Evolutionary conservation across 768 basidiomycete species (phyloP).

Genomic region (Podaxis pistillaris): DNA sequence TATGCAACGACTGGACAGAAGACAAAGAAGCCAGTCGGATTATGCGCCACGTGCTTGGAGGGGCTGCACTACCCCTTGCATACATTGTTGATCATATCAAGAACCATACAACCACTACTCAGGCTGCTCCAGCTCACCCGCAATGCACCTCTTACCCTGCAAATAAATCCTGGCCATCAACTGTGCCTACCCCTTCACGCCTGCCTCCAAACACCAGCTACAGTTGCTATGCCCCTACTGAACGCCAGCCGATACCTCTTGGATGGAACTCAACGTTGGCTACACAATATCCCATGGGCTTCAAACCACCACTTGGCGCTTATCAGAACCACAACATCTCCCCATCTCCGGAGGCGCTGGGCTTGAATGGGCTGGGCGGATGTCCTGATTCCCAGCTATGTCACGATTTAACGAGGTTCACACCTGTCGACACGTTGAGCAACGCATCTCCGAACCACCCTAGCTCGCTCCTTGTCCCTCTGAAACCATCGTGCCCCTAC

Average conservation of each 20-base stretch:
- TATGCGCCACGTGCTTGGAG: constrained; percentile 63
- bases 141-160: not conserved
- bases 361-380: not conserved
- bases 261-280: constrained; percentile 22
- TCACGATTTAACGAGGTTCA: not conserved
- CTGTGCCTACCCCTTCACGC: not conserved
- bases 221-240: not conserved
- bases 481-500: not conserved
- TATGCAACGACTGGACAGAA: constrained; percentile 77
- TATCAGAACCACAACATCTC: not conserved
- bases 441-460: not conserved
- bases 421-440: not conserved
- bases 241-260: not conserved
- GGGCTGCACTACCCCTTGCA: constrained; percentile 58
- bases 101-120: not conserved
- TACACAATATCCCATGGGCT: not conserved
- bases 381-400: not conserved
- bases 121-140: not conserved
- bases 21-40: constrained; percentile 63
- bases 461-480: not conserved
- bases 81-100: constrained; percentile 49
- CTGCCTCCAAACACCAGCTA: not conserved
- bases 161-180: not conserved
- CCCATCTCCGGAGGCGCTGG: not conserved
- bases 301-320: not conserved